A percentile compares a stretch with the other conserved stretches of the same genome.
Conservation (phyloP, 371 early-diverging fungal species). For the Mortierella sp. region DNA sequence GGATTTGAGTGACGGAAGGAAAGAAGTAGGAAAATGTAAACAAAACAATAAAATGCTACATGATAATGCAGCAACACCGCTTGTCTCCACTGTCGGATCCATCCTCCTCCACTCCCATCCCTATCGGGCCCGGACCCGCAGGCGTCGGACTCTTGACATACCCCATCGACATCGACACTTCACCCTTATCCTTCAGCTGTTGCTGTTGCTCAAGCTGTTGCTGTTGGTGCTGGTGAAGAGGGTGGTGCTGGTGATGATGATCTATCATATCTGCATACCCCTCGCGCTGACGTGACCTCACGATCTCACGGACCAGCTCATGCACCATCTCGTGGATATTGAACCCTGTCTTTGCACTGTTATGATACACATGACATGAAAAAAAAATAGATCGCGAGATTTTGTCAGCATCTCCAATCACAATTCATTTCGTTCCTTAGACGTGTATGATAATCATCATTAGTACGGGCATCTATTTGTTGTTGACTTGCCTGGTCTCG, state of each 20-base stretch:
- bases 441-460: neutral
- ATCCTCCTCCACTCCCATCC: slow-evolving; percentile 16
- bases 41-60: slow-evolving; percentile 20
- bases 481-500: slow-evolving; percentile 63
- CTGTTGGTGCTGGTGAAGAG: neutral
- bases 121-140: slow-evolving; percentile 16
- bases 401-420: neutral
- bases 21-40: too few species aligned
- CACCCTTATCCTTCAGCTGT: neutral
- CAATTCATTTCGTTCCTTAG: neutral
- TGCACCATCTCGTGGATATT: slow-evolving; percentile 53
- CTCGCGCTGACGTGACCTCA: slow-evolving; percentile 21
- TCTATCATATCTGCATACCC: slow-evolving; percentile 14
- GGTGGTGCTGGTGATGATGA: slow-evolving; percentile 12
- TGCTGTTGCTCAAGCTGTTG: neutral
- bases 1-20: too few species aligned
- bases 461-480: neutral
- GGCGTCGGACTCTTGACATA: slow-evolving; percentile 42
- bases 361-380: too few species aligned
- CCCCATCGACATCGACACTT: slow-evolving; percentile 9
- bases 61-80: slow-evolving; percentile 41
- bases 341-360: slow-evolving; percentile 52
- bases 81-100: neutral
- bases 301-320: slow-evolving; percentile 44
- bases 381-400: neutral